phyloP scores from a whole-genome alignment of 495 filamentous ascomycete genomes.

The Halenospora varia region DNA sequence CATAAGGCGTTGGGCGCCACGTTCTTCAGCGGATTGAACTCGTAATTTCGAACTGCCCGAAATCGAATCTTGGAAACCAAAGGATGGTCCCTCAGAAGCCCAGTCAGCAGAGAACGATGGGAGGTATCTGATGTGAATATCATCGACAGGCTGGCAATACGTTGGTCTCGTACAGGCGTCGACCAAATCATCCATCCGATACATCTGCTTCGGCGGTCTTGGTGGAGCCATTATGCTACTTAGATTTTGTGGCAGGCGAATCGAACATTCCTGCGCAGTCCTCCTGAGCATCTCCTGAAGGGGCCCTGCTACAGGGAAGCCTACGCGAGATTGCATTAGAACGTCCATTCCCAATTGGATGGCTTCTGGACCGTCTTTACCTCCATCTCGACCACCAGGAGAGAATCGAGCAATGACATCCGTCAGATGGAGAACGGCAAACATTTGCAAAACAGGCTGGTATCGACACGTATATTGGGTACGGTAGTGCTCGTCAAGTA shows the following conservation, averaged over 20 bases:
- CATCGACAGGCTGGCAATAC: conserved; percentile 26
- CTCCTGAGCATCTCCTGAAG: conserved; percentile 31
- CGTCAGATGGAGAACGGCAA: conserved; percentile 30
- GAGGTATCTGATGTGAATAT: conserved; percentile 19
- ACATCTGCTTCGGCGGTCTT: conserved; percentile 1
- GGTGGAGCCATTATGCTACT: conserved; percentile 6
- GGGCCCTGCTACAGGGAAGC: conserved; percentile 30
- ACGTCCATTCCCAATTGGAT: conserved; percentile 28
- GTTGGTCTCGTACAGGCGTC: conserved; percentile 30
- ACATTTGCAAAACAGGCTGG: conserved; percentile 32
- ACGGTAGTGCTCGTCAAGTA: conserved; percentile 25
- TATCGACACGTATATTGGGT: conserved; percentile 27
- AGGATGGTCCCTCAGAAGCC: conserved; percentile 5
- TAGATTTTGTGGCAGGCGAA: conserved; percentile 17
- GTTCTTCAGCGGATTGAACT: conserved; percentile 17
- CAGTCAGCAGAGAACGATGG: conserved; percentile 18
- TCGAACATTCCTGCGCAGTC: conserved; percentile 22
- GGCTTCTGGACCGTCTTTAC: conserved; percentile 21
- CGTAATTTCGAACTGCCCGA: neutral
- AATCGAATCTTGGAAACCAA: conserved; percentile 9
- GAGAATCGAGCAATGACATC: conserved; percentile 28
- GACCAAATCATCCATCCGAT: conserved; percentile 26
- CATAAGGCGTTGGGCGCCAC: conserved; percentile 21
- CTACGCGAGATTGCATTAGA: conserved; percentile 26
- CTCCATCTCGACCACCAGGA: conserved; percentile 15